phyloP scores from a whole-genome alignment of 345 rosid species.

The Eucalyptus regnans region DNA sequence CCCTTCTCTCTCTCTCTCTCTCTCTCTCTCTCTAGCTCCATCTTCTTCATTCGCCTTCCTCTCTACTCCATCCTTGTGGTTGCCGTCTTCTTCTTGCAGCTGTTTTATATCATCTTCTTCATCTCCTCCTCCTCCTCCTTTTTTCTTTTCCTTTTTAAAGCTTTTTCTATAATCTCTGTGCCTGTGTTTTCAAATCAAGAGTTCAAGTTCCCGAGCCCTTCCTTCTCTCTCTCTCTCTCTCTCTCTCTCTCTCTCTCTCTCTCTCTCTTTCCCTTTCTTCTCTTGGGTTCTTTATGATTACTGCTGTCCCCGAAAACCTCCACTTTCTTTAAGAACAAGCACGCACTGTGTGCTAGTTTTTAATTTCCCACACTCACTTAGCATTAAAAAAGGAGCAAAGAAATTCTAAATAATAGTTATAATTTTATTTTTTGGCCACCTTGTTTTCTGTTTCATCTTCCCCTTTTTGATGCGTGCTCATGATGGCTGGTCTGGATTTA shows the following conservation, averaged over 20 bases:
- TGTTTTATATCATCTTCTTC: background rate
- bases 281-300: background rate
- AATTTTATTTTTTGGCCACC: background rate
- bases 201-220: background rate
- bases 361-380: background rate
- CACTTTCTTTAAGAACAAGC: background rate
- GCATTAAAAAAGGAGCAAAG: background rate
- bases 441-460: slow-evolving; percentile 9
- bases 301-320: background rate
- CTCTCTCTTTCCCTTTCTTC: background rate
- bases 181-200: background rate
- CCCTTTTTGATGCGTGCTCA: background rate
- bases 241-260: background rate
- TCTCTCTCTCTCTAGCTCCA: background rate
- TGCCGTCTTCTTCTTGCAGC: background rate
- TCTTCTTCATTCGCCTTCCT: background rate
- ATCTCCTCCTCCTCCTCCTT: background rate
- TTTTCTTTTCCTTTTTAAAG: background rate
- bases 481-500: slow-evolving; percentile 62
- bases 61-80: background rate
- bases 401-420: background rate
- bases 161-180: background rate
- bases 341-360: background rate
- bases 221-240: background rate
- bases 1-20: background rate